phyloP scores from a whole-genome alignment of 2,329 filamentous ascomycete genomes.

The Trichoderma koningiopsis region DNA sequence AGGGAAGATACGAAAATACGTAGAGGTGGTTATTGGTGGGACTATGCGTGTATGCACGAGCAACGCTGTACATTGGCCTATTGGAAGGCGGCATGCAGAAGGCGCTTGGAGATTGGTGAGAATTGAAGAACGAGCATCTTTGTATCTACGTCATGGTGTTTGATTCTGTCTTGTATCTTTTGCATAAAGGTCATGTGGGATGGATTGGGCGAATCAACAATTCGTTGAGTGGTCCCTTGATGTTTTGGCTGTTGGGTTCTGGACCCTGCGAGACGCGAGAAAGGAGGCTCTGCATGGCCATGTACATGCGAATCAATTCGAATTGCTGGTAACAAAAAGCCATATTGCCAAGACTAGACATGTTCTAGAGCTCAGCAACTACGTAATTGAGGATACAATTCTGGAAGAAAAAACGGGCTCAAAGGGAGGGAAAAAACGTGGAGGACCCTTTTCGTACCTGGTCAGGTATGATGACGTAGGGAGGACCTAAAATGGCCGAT shows the following conservation, averaged over 20 bases:
- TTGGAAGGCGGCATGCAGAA: not conserved
- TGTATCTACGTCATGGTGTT: not conserved
- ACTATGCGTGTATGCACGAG: not conserved
- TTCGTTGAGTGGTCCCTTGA: not conserved
- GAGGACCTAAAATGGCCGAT: not conserved
- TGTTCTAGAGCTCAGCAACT: not conserved
- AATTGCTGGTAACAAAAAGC: not conserved
- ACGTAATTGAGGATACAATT: not conserved
- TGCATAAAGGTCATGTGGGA: slow-evolving; percentile 2
- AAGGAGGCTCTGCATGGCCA: not conserved
- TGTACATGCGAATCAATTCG: not conserved
- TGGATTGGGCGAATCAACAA: not conserved
- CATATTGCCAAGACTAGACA: not conserved
- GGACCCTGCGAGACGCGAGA: not conserved
- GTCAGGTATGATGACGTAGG: slow-evolving; percentile 11
- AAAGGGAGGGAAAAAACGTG: not conserved
- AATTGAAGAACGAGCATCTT: not conserved
- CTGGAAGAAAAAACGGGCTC: not conserved
- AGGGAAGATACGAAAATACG: not conserved
- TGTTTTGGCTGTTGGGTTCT: not conserved
- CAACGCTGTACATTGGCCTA: not conserved
- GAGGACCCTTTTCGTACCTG: not conserved
- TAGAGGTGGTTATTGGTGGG: not conserved
- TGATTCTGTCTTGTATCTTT: not conserved
- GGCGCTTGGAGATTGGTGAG: not conserved